phyloP scores from a whole-genome alignment of 768 basidiomycete genomes.

The Nidula microcarpa region DNA sequence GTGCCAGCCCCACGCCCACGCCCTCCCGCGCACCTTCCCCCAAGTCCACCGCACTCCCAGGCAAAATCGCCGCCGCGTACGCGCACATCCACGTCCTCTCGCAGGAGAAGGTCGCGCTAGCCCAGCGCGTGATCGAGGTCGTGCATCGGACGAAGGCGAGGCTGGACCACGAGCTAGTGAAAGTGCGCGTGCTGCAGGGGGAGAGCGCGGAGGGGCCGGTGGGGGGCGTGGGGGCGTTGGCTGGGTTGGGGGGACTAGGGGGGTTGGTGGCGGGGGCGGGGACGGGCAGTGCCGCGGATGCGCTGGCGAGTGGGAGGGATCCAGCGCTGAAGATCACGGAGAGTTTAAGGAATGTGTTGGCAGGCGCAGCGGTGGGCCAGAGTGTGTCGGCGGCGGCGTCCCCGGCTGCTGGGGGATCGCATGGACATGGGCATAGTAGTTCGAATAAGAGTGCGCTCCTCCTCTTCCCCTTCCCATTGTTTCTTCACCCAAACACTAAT shows the following conservation, averaged over 20 bases:
- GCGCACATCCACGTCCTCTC: conserved; percentile 42
- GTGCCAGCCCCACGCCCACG: conserved; percentile 13
- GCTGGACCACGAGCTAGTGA: conserved; percentile 47
- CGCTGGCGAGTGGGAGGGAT: conserved; percentile 21
- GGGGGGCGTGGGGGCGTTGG: conserved; percentile 29
- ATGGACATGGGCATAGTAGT: too few relatives aligned
- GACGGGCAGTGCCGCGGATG: conserved; percentile 6
- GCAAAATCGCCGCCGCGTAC: conserved; percentile 41
- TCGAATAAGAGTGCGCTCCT: too few relatives aligned
- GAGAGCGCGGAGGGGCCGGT: conserved; percentile 29
- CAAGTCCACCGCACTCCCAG: conserved; percentile 32
- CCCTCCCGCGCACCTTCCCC: conserved; percentile 31
- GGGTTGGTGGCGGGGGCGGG: not conserved
- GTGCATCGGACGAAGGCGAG: conserved; percentile 42
- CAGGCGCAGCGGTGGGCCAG: conserved; percentile 23
- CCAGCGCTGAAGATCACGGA: conserved; percentile 39
- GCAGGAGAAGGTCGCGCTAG: conserved; percentile 42
- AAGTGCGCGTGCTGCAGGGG: conserved; percentile 44
- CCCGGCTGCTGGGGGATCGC: too few relatives aligned
- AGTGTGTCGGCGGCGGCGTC: conserved; percentile 5
- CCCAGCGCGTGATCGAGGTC: conserved; percentile 46
- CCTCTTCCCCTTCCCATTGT: too few relatives aligned
- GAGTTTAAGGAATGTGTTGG: conserved; percentile 37
- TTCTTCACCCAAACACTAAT: too few relatives aligned
- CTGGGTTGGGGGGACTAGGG: conserved; percentile 8